Percentiles rank a stretch among this genome's conserved stretches.
Evolutionary conservation across 345 rosid species (phyloP).

Genomic region (Excoecaria agallocha): DNA sequence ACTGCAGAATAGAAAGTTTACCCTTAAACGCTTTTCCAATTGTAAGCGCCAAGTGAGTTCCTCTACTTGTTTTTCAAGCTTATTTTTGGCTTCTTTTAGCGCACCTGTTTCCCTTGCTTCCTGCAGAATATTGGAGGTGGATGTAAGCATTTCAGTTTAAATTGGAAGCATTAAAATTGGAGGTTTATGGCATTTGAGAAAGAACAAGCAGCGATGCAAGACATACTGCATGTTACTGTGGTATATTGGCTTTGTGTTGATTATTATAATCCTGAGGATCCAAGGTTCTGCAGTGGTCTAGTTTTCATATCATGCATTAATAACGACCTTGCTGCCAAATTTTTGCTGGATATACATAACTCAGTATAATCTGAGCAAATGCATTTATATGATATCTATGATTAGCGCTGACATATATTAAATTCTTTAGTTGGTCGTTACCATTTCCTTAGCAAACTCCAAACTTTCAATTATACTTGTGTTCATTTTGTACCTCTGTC

Average conservation of each 20-base stretch:
- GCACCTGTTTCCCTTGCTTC: slow-evolving; percentile 54
- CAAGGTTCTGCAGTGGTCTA: neutral
- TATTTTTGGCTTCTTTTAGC: slow-evolving; percentile 48
- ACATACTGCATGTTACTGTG: neutral
- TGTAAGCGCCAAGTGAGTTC: slow-evolving; percentile 51
- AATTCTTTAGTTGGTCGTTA: neutral
- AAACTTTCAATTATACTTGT: neutral
- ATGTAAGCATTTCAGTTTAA: neutral
- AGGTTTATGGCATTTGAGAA: neutral
- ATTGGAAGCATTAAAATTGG: neutral
- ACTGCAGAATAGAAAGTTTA: slow-evolving; percentile 14
- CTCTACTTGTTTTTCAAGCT: slow-evolving; percentile 52
- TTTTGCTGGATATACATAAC: neutral
- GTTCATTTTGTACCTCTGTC: too few relatives aligned
- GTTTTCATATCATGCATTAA: neutral
- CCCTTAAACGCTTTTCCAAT: slow-evolving; percentile 50
- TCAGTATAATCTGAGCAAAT: neutral
- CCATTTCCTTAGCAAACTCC: neutral
- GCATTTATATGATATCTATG: neutral
- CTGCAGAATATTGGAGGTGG: slow-evolving; percentile 23
- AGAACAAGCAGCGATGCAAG: slow-evolving; percentile 1
- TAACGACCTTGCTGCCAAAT: neutral
- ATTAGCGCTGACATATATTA: neutral
- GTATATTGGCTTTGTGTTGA: neutral
- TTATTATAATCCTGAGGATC: neutral